Evolutionary conservation across 2,329 filamentous ascomycete species (phyloP), one percentile per base, ranked within the genome.

Genomic region (Zymoseptoria tritici): DNA sequence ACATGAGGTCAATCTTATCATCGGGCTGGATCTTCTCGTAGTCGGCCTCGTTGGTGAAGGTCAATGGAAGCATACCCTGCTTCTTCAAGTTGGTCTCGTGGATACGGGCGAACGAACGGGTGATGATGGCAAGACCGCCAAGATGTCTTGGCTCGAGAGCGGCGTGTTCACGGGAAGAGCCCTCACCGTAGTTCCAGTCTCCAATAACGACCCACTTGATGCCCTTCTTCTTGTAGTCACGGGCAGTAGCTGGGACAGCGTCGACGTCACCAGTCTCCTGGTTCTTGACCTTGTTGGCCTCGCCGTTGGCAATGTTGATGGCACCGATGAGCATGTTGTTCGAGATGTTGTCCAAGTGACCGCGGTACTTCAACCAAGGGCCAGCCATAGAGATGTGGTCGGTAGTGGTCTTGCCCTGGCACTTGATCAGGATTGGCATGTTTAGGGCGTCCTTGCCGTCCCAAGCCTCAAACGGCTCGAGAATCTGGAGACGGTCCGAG

Each of bases 81-180:
- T 99, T 99, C 90, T 99, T 99, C 82, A 99, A 81, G 86, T 99
- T 99, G 83, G 94, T 99, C 85, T 99, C 94, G 85, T 99, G 94
- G 75, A 99, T 99, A 89, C 94, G 94, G 73, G 94, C 94, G 76
- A 99, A 99, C 66, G 85, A 90, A 75, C 91, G 88, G 74, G 89
- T 92, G 76, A 99, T 95, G 82, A 99, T 96, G 73, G 93, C 94
- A 72, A 97, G 85, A 78, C 93, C 94, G 74, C 94, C 94, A 67
- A 99, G 87, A 82, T 97, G 93, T 76, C 94, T 88, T 75, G 94
- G 94, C 83, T 99, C 93, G 64, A 99, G 86, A 78, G 94, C 94
- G 70, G 94, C 94, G 77, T 99, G 94, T 83, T 99, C 94, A 84
- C 94, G 91, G 65, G 94, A 97, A 75, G 86, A 90, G 70, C 94